These are phyloP conservation scores for Fusarium sp. DNA, from an alignment of 2,329 filamentous ascomycete species.

Conservation along the genomic window DNA sequence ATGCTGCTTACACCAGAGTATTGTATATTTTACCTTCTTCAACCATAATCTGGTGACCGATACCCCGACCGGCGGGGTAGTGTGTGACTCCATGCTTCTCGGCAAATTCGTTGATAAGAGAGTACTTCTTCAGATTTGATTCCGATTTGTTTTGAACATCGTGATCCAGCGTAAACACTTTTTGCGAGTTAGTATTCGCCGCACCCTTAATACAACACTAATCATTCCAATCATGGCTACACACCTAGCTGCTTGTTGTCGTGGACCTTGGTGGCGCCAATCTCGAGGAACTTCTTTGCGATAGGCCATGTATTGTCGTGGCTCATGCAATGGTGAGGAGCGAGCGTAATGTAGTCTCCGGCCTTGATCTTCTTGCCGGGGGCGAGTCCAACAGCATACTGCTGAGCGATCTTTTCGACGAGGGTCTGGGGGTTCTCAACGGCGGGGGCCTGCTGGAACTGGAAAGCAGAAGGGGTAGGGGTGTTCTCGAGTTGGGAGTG, in stretches of 20 bases:
- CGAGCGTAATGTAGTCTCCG: conserved; percentile 86
- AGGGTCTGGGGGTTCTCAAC: conserved; percentile 74
- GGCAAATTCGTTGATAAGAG: conserved; percentile 84
- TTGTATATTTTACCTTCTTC: conserved; percentile 59
- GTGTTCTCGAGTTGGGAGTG: conserved; percentile 72
- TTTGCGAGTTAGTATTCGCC: neutral
- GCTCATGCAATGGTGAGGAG: conserved; percentile 81
- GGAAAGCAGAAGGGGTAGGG: conserved; percentile 62
- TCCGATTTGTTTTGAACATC: conserved; percentile 87
- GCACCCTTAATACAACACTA: conserved; percentile 57
- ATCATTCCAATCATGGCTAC: neutral
- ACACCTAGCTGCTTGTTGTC: conserved; percentile 69
- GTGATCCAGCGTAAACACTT: conserved; percentile 85
- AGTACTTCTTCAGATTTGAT: conserved; percentile 85
- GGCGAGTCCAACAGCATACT: conserved; percentile 80
- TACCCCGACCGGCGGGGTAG: conserved; percentile 81
- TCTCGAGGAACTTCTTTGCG: conserved; percentile 79
- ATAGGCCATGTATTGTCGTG: conserved; percentile 88
- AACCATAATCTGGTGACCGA: conserved; percentile 93
- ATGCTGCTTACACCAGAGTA: fast-evolving
- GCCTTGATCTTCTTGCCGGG: conserved; percentile 79
- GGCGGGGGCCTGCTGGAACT: conserved; percentile 58
- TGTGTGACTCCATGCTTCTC: conserved; percentile 80
- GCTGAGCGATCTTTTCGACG: conserved; percentile 93
- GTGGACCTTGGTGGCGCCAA: conserved; percentile 79